Base-by-base conservation (phyloP, 2,329 filamentous ascomycete species). In the Beauveria brongniartii region DNA sequence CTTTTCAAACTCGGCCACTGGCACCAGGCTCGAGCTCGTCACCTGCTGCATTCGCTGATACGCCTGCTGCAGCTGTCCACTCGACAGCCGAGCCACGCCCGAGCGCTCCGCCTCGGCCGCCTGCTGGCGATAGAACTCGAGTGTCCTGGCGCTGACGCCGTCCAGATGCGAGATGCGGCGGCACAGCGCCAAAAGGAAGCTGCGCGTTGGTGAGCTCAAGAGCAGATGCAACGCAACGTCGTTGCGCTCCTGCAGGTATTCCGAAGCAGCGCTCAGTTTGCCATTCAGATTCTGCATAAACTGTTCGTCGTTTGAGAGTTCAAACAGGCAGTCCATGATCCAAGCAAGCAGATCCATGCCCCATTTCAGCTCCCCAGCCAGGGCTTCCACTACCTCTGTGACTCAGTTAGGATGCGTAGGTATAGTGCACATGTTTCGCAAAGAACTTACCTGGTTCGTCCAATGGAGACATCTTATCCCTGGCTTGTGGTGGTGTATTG, bases 321-420 rank as follows among this genome's bases (percentile, higher is more conserved):
- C 73, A 63, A 86, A 83, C 2, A 88, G 73, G 20, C 77, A 78
- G 66, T 87, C 83, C n/a, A 77, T 76, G 12, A 87, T 70, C 82
- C 84, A 88, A 2, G 81, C 78, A 51, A 88, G 72, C 16, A 95
- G 77, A 63, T 93, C 88, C 41, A 92, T 78, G 0, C 84, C 84
- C 92, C 92, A 97, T 69, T 83, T 87, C 4, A 89, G 84, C 59
- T 91, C 88, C 24, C 90, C 90, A 5, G 87, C 82, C 12, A 95
- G 77, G 50, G 87, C 83, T 46, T 86, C 83, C 2, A 93, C 82
- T 14, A 91, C 84, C 69, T 93, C 90, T 85, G 58, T 14, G 62
- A 28, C 59, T 52, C 51, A 34, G 56, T 70, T 50, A 55, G 56
- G 6, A 18, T 14, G 46, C 30, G 43, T 18, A 12, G 18, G 34